Percentiles rank a stretch among this genome's conserved stretches.
Evolutionary conservation across 139 green algal species (phyloP).

Genomic region (Chlamydomonas sp.): DNA sequence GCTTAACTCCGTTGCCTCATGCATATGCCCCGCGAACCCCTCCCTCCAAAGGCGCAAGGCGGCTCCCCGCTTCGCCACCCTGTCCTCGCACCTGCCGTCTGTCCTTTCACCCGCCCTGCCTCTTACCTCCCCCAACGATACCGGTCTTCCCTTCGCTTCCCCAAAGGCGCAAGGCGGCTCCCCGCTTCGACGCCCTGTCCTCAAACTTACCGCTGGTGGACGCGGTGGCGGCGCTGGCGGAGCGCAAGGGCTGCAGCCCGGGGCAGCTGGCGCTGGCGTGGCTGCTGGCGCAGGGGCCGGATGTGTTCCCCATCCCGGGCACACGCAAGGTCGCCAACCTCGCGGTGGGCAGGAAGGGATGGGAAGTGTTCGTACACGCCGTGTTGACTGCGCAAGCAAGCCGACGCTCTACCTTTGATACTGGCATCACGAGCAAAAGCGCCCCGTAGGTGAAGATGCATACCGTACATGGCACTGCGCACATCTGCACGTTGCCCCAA

Average conservation of each 20-base stretch:
- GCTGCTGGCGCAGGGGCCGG: constrained; percentile 71
- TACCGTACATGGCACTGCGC: no score
- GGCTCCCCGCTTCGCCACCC: background rate
- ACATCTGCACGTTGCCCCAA: no score
- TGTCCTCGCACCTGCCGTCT: constrained; percentile 67
- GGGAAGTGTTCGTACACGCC: constrained; percentile 5
- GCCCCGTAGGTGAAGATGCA: no score
- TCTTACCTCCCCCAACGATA: no score
- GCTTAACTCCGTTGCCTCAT: no score
- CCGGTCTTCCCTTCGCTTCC: no score
- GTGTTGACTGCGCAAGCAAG: no score
- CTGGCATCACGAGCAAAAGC: no score
- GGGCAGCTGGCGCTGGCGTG: constrained; percentile 84
- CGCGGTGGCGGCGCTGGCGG: constrained; percentile 60
- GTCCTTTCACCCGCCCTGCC: no score
- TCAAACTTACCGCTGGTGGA: constrained; percentile 77
- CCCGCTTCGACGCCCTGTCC: background rate
- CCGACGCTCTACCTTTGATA: no score
- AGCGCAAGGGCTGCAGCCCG: constrained; percentile 68
- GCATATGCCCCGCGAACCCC: no score
- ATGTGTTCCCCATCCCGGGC: constrained; percentile 82
- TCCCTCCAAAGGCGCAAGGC: constrained; percentile 36
- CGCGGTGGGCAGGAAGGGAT: constrained; percentile 20
- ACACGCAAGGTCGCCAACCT: constrained; percentile 38
- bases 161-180: background rate